A percentile compares a stretch with the other conserved stretches of the same genome.
Conservation (phyloP, 345 rosid genomes). For the Boechera stricta region DNA sequence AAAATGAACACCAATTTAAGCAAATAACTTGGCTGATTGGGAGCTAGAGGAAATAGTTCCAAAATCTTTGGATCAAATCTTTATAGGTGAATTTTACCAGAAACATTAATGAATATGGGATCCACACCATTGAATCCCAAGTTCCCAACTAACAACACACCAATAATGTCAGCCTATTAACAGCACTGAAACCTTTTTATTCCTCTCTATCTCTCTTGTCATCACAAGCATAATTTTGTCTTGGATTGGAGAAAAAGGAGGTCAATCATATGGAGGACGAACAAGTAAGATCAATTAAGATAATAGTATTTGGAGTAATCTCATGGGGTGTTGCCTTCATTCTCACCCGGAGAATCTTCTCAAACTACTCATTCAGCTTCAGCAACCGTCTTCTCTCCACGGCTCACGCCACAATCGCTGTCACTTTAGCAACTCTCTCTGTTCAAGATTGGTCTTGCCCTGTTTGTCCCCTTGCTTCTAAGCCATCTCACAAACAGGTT, state of each 20-base stretch:
- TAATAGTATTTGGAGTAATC: slow-evolving; percentile 53
- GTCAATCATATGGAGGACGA: slow-evolving; percentile 55
- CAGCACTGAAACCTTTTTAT: slow-evolving; percentile 6
- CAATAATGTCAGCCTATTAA: slow-evolving; percentile 33
- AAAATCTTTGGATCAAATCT: slow-evolving; percentile 30
- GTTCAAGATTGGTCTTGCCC: slow-evolving; percentile 85
- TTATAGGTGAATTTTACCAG: slow-evolving; percentile 18
- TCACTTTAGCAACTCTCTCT: slow-evolving; percentile 64
- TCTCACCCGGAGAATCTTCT: slow-evolving; percentile 50
- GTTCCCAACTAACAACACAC: slow-evolving; percentile 37
- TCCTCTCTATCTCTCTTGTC: slow-evolving; percentile 5
- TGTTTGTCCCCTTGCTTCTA: slow-evolving; percentile 69
- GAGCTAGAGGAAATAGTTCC: slow-evolving; percentile 26
- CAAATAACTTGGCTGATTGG: background rate
- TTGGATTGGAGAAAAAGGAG: background rate
- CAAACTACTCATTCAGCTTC: slow-evolving; percentile 66
- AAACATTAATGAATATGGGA: slow-evolving; percentile 29
- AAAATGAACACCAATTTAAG: background rate
- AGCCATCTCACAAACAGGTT: slow-evolving; percentile 57
- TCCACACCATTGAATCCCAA: slow-evolving; percentile 39
- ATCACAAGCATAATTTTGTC: background rate
- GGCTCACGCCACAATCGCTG: slow-evolving; percentile 64
- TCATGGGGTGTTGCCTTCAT: slow-evolving; percentile 63
- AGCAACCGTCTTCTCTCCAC: slow-evolving; percentile 77
- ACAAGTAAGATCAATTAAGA: slow-evolving; percentile 28